These are phyloP conservation scores for Mycena latifolia DNA, from an alignment of 768 basidiomycete genomes.

Conservation along the genomic window DNA sequence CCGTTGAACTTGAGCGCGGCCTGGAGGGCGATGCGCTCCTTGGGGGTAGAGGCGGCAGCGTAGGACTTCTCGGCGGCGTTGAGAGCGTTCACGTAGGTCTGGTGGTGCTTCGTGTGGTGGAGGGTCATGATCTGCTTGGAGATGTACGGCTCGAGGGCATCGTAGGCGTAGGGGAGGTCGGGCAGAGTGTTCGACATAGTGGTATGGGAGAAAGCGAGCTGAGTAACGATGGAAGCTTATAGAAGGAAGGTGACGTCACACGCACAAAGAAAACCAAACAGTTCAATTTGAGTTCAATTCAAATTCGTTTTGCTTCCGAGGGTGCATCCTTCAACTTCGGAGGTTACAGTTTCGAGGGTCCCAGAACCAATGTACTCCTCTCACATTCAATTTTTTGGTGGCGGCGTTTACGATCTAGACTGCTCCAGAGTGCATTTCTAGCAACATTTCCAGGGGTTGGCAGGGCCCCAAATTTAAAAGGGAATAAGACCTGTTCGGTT, in stretches of 20 bases:
- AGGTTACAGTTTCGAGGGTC: neutral
- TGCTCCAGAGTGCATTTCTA: too few relatives aligned
- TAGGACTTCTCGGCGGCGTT: conserved; percentile 90
- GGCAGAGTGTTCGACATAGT: conserved; percentile 72
- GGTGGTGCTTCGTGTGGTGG: conserved; percentile 96
- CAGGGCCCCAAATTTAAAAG: too few relatives aligned
- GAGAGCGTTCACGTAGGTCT: conserved; percentile 93
- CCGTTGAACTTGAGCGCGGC: conserved; percentile 97
- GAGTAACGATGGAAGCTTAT: conserved; percentile 19
- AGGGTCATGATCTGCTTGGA: conserved; percentile 92
- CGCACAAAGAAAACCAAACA: neutral
- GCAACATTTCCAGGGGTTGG: too few relatives aligned
- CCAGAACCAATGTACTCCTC: too few relatives aligned
- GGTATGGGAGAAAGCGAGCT: conserved; percentile 13
- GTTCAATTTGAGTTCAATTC: neutral
- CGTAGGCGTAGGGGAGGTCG: conserved; percentile 80
- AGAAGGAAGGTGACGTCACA: conserved; percentile 16
- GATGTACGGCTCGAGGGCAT: conserved; percentile 96
- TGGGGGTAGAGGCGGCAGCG: conserved; percentile 73
- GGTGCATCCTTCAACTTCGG: neutral
- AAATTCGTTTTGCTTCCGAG: neutral
- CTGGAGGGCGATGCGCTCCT: conserved; percentile 89
- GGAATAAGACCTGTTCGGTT: too few relatives aligned
- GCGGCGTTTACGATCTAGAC: too few relatives aligned
- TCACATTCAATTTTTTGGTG: too few relatives aligned